Percentiles rank a stretch among this genome's conserved stretches.
Conservation (phyloP, 345 rosid genomes). For the Heritiera fomes region DNA sequence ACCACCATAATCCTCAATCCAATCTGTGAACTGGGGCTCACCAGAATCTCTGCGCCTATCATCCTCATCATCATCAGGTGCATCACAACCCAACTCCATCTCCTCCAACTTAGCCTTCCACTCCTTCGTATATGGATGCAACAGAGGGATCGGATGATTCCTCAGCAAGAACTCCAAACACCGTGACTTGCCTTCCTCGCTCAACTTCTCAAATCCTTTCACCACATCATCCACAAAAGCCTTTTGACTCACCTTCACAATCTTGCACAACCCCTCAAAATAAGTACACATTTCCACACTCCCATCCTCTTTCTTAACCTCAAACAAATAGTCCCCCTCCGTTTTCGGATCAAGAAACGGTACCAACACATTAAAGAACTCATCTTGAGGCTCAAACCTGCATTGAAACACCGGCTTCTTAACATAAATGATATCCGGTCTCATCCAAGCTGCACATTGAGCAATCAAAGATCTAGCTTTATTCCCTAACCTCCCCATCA, state of each 20-base stretch:
- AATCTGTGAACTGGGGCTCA: conserved; percentile 50
- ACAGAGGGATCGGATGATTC: conserved; percentile 69
- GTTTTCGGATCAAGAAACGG: conserved; percentile 73
- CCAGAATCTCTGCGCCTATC: conserved; percentile 26
- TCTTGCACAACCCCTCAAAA: conserved; percentile 86
- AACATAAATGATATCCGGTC: conserved; percentile 88
- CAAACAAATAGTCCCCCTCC: conserved; percentile 56
- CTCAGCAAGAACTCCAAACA: conserved; percentile 76
- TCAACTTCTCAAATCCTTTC: conserved; percentile 74
- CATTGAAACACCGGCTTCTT: conserved; percentile 91
- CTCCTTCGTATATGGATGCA: conserved; percentile 91
- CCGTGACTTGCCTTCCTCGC: conserved; percentile 67
- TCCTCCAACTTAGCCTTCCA: conserved; percentile 97
- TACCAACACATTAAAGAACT: conserved; percentile 56
- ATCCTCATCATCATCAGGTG: conserved; percentile 74
- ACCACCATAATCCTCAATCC: conserved; percentile 58
- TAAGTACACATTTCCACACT: conserved; percentile 65
- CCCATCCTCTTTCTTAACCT: conserved; percentile 66
- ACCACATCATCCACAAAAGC: conserved; percentile 96
- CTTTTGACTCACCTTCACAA: conserved; percentile 70
- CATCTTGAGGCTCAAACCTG: conserved; percentile 85
- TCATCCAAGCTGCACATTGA: conserved; percentile 88
- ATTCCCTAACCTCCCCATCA: conserved; percentile 93
- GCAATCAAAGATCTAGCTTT: conserved; percentile 63
- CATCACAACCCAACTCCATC: conserved; percentile 95